Percentiles rank a stretch among this genome's conserved stretches.
Conservation (phyloP, 2,329 filamentous ascomycete species). For the Alternaria solani region DNA sequence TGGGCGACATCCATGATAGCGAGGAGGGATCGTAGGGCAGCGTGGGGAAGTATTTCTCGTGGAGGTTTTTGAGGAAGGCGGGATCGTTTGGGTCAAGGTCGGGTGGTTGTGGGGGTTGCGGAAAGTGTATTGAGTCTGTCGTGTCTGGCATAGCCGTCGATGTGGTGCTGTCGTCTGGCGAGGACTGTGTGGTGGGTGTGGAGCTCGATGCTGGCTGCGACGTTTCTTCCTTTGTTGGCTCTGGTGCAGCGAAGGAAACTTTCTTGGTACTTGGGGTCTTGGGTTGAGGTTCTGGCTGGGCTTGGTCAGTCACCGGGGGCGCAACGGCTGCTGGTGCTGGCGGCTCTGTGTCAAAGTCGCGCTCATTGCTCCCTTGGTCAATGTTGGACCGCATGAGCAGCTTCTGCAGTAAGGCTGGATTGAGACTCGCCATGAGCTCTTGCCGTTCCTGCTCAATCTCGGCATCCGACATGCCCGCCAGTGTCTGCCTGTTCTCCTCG, state of each 20-base stretch:
- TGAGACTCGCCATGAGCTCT: slow-evolving; percentile 81
- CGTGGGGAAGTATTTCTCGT: slow-evolving; percentile 91
- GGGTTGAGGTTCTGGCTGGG: slow-evolving; percentile 20
- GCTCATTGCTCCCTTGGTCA: slow-evolving; percentile 65
- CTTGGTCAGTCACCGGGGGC: slow-evolving; percentile 18
- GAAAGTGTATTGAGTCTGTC: slow-evolving; percentile 71
- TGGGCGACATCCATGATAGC: slow-evolving; percentile 86
- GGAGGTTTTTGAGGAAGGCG: slow-evolving; percentile 82
- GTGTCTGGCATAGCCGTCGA: slow-evolving; percentile 54
- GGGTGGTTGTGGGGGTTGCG: slow-evolving; percentile 63
- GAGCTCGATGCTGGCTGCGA: slow-evolving; percentile 5
- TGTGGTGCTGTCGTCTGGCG: slow-evolving; percentile 38
- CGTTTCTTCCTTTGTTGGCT: slow-evolving; percentile 15
- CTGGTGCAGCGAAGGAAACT: slow-evolving; percentile 44
- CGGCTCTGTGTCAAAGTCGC: slow-evolving; percentile 38
- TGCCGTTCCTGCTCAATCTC: slow-evolving; percentile 83
- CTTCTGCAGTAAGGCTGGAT: slow-evolving; percentile 77
- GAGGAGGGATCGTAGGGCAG: slow-evolving; percentile 84
- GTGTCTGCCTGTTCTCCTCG: slow-evolving; percentile 76
- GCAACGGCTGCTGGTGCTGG: slow-evolving; percentile 3
- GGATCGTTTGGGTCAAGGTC: slow-evolving; percentile 85
- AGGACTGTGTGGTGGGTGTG: not conserved
- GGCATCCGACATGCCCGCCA: slow-evolving; percentile 79
- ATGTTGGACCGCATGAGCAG: slow-evolving; percentile 80
- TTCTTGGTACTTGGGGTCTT: slow-evolving; percentile 36